Evolutionary conservation across 495 filamentous ascomycete species (phyloP).

Genomic region (Talaromyces stipitatus): DNA sequence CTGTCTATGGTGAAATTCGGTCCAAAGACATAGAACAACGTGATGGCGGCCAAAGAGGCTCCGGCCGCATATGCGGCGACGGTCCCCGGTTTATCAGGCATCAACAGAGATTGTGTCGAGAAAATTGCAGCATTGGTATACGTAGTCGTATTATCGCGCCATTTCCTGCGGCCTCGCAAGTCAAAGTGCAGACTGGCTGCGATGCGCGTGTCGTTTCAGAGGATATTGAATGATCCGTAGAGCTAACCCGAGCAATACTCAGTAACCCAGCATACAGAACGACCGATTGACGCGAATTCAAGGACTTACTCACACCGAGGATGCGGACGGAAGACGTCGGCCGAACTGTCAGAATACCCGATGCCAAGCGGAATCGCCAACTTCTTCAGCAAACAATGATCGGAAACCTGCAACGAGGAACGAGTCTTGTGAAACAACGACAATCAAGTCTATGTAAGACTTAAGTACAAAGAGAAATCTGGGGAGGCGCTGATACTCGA

Average conservation of each 20-base stretch:
- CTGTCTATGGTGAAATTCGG: constrained; percentile 91
- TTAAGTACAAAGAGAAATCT: not conserved
- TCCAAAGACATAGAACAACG: constrained; percentile 92
- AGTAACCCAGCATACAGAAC: too few relatives aligned
- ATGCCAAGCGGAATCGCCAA: not conserved
- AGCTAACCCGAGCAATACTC: not conserved
- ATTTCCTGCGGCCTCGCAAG: not conserved
- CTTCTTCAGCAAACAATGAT: too few relatives aligned
- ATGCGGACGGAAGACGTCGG: not conserved
- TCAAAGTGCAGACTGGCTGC: not conserved
- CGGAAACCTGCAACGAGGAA: not conserved
- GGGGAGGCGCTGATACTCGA: too few relatives aligned
- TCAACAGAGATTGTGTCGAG: constrained; percentile 26
- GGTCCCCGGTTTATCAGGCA: constrained; percentile 82
- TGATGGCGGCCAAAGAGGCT: constrained; percentile 91
- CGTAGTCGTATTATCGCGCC: not conserved
- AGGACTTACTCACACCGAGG: not conserved
- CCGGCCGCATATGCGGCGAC: constrained; percentile 91
- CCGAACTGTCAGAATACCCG: not conserved
- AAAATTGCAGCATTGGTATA: not conserved
- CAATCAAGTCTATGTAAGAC: not conserved
- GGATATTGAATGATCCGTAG: not conserved
- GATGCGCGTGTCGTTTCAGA: not conserved
- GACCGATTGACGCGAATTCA: not conserved
- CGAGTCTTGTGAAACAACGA: not conserved